Percentiles rank a stretch among this genome's conserved stretches.
These are phyloP conservation scores for Penicillium bovifimosum DNA, from an alignment of 495 filamentous ascomycete species.

Conservation along the genomic window DNA sequence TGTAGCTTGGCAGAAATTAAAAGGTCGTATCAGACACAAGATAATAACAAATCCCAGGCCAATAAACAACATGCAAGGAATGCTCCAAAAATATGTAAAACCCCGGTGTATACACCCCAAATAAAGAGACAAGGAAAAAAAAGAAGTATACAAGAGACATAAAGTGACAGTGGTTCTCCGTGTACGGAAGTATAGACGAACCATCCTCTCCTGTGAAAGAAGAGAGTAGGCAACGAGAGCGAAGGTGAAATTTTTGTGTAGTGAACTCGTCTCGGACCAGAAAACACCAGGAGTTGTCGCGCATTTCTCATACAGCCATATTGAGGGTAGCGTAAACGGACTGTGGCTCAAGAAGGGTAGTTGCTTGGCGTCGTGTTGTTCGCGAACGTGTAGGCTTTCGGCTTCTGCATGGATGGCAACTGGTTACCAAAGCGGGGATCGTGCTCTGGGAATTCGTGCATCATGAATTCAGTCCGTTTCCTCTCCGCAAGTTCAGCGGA, in stretches of 20 bases:
- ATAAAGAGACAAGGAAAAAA: constrained; percentile 20
- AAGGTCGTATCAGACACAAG: constrained; percentile 24
- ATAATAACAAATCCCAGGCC: constrained; percentile 21
- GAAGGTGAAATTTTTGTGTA: constrained; percentile 14
- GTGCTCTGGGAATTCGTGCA: constrained; percentile 43
- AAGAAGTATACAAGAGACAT: constrained; percentile 14
- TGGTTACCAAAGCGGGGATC: constrained; percentile 37
- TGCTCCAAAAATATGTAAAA: constrained; percentile 29
- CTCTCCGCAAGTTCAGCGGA: constrained; percentile 22
- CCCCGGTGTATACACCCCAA: constrained; percentile 20
- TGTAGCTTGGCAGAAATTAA: constrained; percentile 19
- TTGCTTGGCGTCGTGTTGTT: constrained; percentile 38
- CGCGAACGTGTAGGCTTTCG: constrained; percentile 41
- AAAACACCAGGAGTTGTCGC: constrained; percentile 16
- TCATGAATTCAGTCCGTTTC: constrained; percentile 38
- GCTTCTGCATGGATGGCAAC: constrained; percentile 32
- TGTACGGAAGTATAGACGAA: constrained; percentile 8
- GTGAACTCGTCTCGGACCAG: constrained; percentile 22
- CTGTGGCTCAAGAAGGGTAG: constrained; percentile 23
- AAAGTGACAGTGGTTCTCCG: constrained; percentile 17
- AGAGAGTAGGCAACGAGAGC: constrained; percentile 1
- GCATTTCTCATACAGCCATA: constrained; percentile 28
- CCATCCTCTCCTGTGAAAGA: neutral
- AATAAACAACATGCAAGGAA: constrained; percentile 28
- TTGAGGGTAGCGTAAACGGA: neutral